A percentile compares a stretch with the other conserved stretches of the same genome.
These are phyloP conservation scores for Cochlearia excelsa DNA, from an alignment of 345 rosid genomes.

Conservation along the genomic window DNA sequence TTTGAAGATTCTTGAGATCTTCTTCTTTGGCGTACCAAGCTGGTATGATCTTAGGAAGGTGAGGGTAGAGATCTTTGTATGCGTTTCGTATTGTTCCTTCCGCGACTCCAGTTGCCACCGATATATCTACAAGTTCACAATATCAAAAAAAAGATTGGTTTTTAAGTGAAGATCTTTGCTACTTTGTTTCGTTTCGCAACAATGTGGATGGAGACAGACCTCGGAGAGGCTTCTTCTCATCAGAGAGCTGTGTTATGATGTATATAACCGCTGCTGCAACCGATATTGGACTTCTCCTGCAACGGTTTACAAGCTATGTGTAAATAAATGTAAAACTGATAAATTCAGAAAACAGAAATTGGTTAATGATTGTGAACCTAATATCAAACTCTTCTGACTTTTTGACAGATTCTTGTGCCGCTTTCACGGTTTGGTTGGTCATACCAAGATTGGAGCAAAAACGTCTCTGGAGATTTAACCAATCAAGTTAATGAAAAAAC, in stretches of 20 bases:
- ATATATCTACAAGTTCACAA: slow-evolving; percentile 58
- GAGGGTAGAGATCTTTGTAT: slow-evolving; percentile 91
- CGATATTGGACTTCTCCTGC: slow-evolving; percentile 99
- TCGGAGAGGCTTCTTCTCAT: slow-evolving; percentile 84
- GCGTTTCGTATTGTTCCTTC: slow-evolving; percentile 97
- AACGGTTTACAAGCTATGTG: background rate
- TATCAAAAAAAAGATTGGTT: background rate
- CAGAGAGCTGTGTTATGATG: slow-evolving; percentile 92
- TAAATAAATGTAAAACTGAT: no score
- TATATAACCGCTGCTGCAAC: slow-evolving; percentile 96
- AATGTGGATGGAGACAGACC: slow-evolving; percentile 41
- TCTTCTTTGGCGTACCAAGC: slow-evolving; percentile 94
- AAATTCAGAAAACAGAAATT: no score
- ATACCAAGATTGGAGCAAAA: slow-evolving; percentile 96
- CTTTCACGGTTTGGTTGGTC: slow-evolving; percentile 89
- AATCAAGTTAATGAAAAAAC: background rate
- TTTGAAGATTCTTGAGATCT: slow-evolving; percentile 74
- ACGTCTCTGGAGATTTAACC: slow-evolving; percentile 58
- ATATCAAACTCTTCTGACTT: slow-evolving; percentile 97
- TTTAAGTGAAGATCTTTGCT: no score
- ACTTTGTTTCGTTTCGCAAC: background rate
- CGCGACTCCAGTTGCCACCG: slow-evolving; percentile 94
- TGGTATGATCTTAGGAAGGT: slow-evolving; percentile 81
- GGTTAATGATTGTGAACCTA: slow-evolving; percentile 41
- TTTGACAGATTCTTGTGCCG: slow-evolving; percentile 94